Conservation (phyloP, 306 rosid species). For the Cicer chorassanicum region DNA sequence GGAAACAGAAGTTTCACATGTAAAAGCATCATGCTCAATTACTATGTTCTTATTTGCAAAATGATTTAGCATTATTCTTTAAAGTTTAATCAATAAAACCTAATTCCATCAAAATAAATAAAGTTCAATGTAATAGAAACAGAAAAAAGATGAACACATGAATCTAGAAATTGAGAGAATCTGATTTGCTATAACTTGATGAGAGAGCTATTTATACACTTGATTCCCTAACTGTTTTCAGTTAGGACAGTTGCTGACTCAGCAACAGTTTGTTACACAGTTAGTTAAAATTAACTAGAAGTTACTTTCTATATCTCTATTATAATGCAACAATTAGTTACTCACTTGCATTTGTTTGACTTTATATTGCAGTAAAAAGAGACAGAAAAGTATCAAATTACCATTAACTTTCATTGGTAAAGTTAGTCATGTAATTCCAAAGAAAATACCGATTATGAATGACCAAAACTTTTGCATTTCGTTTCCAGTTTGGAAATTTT, state of each 20-base stretch:
- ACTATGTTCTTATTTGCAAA: not conserved
- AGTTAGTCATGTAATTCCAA: no score
- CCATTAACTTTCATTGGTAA: no score
- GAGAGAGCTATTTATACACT: no score
- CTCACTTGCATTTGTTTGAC: not conserved
- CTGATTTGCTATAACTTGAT: no score
- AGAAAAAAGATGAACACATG: no score
- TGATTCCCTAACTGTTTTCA: no score
- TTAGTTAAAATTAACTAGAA: no score
- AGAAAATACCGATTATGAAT: not conserved
- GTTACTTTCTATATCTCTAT: no score
- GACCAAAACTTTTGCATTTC: not conserved
- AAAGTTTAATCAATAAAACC: constrained; percentile 4
- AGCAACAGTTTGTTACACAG: no score
- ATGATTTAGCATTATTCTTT: not conserved
- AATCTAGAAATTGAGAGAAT: no score
- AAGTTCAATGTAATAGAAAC: not conserved
- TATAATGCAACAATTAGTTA: not conserved
- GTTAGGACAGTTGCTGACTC: no score
- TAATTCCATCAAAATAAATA: not conserved
- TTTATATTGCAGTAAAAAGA: not conserved
- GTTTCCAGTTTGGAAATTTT: not conserved
- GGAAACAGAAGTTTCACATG: not conserved
- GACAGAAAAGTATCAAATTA: not conserved
- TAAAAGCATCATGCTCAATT: not conserved